phyloP scores from a whole-genome alignment of 192 early-diverging fungal species.

The Rhizoclosmatium globosum region DNA sequence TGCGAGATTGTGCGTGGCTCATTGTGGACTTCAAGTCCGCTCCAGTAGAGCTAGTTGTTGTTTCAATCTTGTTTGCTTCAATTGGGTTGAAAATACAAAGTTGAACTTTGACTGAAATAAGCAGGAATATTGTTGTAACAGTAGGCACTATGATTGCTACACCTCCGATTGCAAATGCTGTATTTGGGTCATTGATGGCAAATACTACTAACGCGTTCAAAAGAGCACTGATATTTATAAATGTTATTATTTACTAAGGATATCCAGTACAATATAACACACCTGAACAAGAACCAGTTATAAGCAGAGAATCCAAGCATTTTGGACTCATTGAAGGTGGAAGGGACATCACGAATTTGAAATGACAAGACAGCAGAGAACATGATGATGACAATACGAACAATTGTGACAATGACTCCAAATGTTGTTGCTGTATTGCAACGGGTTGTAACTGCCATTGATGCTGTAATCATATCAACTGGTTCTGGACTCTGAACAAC shows the following conservation, averaged over 20 bases:
- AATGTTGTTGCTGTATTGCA: constrained; percentile 9
- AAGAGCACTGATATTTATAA: not conserved
- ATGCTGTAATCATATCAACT: not conserved
- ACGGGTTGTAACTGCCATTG: constrained; percentile 7
- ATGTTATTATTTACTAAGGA: not conserved
- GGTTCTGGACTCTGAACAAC: constrained; percentile 7
- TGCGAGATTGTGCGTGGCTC: not conserved
- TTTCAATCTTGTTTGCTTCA: not conserved
- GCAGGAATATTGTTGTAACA: not conserved
- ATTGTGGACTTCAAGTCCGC: not conserved
- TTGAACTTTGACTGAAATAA: constrained; percentile 6
- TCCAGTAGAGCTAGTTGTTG: not conserved
- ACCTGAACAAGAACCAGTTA: constrained; percentile 1
- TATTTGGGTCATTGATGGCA: constrained; percentile 5
- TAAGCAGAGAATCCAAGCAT: not conserved
- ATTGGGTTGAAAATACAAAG: constrained; percentile 3
- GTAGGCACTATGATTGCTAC: constrained; percentile 5
- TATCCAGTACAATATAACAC: not conserved
- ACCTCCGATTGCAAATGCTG: not conserved
- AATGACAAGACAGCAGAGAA: constrained; percentile 5
- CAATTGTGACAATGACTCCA: not conserved
- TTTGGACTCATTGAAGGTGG: constrained; percentile 25
- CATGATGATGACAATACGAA: constrained; percentile 15
- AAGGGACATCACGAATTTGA: constrained; percentile 11
- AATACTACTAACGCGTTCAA: constrained; percentile 13